Base-by-base conservation (phyloP, 208 protist species). In the Sergeia podlipaevii region DNA sequence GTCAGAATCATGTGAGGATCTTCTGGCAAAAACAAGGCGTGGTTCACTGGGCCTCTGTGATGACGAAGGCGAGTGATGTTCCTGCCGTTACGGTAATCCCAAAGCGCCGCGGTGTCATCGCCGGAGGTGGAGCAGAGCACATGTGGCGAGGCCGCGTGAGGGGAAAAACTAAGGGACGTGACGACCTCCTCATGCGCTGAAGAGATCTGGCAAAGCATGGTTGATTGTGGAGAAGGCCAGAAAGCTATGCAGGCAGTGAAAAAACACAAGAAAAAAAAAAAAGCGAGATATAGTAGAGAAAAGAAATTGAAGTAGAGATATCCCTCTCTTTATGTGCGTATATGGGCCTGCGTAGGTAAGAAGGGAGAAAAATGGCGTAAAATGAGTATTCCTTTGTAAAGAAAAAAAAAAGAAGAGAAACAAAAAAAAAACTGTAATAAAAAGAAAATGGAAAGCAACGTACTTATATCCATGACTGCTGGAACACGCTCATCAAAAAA, bases 31-130 rank as follows among this genome's bases (percentile, higher is more conserved):
- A 91, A 89, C 17, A 91, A 37, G 2, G 77, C 80, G 58, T 88
- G 72, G 54, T 94, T 94, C 1, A 89, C 77, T 8, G 87, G 77
- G 4, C 61, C 73, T n/a, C 66, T 34, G 49, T 94, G 87, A 43
- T 79, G 66, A 36, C n/a, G 13, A 18, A 76, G 55, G 17, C 42
- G 6, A 51, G 15, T 61, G 20, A 33, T 61, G 13, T 55, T 30
- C 21, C 69, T 41, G 55, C 46, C 36, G 3, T 55, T 33, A 13
- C 59, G 56, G 32, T 52, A 32, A 47, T 94, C 87, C 83, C 87
- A 94, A 39, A 94, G 65, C 21, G 77, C 74, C 6, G 74, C 68
- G n/a, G 80, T 89, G 66, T 84, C 80, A 59, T 94, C 87, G n/a
- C 82, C 80, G 23, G 76, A 89, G 4, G 79, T 89, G 32, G 87